Evolutionary conservation across 257 asterid genomes (phyloP).

Genomic region (Eucommia ulmoides): DNA sequence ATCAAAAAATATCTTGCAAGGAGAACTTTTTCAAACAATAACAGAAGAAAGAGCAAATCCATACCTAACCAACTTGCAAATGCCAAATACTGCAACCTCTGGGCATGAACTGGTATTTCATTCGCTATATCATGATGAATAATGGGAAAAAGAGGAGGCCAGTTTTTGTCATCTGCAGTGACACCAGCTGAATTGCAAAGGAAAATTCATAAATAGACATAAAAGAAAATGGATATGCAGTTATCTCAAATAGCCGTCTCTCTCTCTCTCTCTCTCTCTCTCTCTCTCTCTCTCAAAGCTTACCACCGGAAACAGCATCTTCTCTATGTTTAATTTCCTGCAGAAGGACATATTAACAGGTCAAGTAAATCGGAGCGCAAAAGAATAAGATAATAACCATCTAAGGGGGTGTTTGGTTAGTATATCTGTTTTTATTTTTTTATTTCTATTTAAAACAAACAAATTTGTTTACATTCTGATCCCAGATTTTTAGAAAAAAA

Average conservation of each 20-base stretch:
- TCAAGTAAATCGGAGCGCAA: conserved; percentile 8
- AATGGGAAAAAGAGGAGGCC: conserved; percentile 62
- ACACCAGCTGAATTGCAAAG: conserved; percentile 36
- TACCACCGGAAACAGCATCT: conserved; percentile 53
- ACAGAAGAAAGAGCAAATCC: too few relatives aligned
- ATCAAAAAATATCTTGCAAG: too few relatives aligned
- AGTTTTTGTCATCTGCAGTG: conserved; percentile 35
- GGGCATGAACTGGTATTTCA: conserved; percentile 56
- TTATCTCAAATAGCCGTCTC: too few relatives aligned
- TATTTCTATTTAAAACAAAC: not conserved
- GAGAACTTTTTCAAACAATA: too few relatives aligned
- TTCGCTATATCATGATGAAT: conserved; percentile 59
- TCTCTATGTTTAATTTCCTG: conserved; percentile 62
- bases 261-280: not conserved
- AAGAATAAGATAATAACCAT: not conserved
- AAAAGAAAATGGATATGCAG: not conserved
- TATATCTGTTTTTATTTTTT: not conserved
- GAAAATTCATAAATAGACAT: conserved; percentile 8
- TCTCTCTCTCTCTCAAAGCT: conserved; percentile 8
- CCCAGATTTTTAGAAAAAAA: not conserved
- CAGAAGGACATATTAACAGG: conserved; percentile 11
- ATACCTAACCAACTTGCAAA: conserved; percentile 65
- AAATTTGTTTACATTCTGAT: not conserved
- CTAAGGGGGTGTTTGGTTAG: not conserved
- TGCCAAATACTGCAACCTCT: conserved; percentile 61